Evolutionary conservation across 345 rosid species (phyloP), one percentile per base, ranked within the genome.

Genomic region (Pugionium cornutum): DNA sequence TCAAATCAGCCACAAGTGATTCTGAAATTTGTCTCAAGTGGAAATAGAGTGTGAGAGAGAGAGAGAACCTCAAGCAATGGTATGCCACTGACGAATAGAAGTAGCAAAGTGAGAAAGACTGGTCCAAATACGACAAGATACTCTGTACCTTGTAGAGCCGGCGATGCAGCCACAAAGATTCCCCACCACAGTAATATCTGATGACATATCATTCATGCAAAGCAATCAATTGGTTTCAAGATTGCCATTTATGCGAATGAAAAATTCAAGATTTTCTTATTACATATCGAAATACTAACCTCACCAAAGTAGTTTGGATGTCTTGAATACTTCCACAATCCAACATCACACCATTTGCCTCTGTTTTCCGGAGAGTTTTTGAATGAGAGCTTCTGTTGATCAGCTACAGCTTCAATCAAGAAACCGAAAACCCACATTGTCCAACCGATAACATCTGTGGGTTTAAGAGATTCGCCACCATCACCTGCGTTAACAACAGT

Each of bases 121-220:
- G 98, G 98, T 64, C 96, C 97, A 0, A 89, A 31, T 53, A 92
- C 64, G 1, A 88, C 98, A 36, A 89, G 91, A 91, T 94, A 92
- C 78, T 92, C 94, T 7, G 85, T 82, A 70, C 87, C 94, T 67
- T 88, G 77, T 37, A 89, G 86, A 11, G 83, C 80, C 0, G 98
- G 84, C 1, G 84, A 10, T 44, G 98, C 77, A 58, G 89, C 88
- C 66, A 89, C 83, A 58, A 89, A 89, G 74, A 92, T 64, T 32
- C 96, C 98, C 98, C 97, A 92, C 94, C 94, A 88, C 0, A 92
- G 83, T 4, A 89, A 66, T 58, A 92, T 83, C 98, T 92, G 74
- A 68, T 10, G 33, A 70, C 53, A 54, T 67, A 57, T 34, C 27
- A 33, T 29, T 35, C 1, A 44, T 18, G 33, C 11, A 51, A 31